These are phyloP conservation scores for Xylaria acuta DNA, from an alignment of 495 filamentous ascomycete genomes.

Conservation along the genomic window DNA sequence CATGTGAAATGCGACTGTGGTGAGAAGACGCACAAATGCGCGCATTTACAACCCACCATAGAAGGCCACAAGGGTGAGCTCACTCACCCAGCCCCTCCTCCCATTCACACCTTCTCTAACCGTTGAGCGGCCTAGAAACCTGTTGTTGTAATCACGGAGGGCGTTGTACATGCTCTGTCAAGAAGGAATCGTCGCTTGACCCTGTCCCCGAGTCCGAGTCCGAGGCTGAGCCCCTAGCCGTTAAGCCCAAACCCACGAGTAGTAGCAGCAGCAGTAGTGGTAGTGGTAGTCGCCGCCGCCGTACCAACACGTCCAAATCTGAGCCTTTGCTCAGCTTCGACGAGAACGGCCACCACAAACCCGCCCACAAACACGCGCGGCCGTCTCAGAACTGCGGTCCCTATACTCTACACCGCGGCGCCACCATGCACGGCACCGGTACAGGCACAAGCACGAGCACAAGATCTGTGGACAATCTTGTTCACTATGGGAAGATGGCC, in stretches of 20 bases:
- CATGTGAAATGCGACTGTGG: conserved; percentile 98
- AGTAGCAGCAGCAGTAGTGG: not conserved
- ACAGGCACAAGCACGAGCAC: conserved; percentile 65
- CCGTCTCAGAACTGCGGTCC: conserved; percentile 84
- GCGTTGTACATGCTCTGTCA: conserved; percentile 89
- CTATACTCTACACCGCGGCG: conserved; percentile 72
- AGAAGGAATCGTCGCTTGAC: conserved; percentile 83
- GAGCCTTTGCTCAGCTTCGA: conserved; percentile 83
- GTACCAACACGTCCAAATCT: conserved; percentile 82
- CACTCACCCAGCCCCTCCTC: conserved; percentile 23
- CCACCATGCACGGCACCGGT: conserved; percentile 64
- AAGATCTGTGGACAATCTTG: conserved; percentile 73
- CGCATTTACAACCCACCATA: conserved; percentile 59
- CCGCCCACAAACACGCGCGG: conserved; percentile 86
- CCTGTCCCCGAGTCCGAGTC: conserved; percentile 72
- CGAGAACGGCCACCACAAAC: conserved; percentile 93
- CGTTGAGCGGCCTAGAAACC: conserved; percentile 61
- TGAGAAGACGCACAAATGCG: conserved; percentile 82
- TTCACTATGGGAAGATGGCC: conserved; percentile 40
- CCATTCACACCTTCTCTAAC: conserved; percentile 17
- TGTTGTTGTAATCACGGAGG: conserved; percentile 92
- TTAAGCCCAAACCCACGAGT: conserved; percentile 56
- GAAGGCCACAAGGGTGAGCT: conserved; percentile 64
- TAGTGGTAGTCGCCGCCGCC: conserved; percentile 51
- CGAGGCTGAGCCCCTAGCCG: conserved; percentile 52